phyloP scores from a whole-genome alignment of 495 filamentous ascomycete genomes.

The Aspergillus asperescens region DNA sequence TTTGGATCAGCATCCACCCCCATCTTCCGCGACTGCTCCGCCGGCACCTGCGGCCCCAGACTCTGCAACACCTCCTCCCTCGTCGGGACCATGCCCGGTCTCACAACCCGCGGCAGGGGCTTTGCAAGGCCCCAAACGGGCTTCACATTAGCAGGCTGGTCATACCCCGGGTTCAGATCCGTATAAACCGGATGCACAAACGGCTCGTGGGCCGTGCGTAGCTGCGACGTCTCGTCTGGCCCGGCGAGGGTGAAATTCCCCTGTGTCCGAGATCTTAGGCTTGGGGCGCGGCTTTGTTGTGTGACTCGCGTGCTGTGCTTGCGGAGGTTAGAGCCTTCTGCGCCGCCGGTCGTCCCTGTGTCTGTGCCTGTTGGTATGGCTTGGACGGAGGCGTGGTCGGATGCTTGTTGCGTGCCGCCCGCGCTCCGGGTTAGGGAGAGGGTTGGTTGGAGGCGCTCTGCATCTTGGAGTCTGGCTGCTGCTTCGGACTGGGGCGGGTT shows the following conservation, averaged over 20 bases:
- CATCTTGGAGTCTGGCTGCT: background rate
- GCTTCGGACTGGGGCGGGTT: too few relatives aligned
- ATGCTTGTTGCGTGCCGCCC: too few relatives aligned
- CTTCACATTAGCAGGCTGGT: constrained; percentile 34
- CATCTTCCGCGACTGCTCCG: constrained; percentile 32
- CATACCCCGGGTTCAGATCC: constrained; percentile 44
- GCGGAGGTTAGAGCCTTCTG: background rate
- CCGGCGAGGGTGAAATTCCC: constrained; percentile 38
- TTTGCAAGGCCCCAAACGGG: constrained; percentile 48
- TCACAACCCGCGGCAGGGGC: constrained; percentile 45
- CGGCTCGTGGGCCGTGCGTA: constrained; percentile 33
- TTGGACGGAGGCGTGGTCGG: too few relatives aligned
- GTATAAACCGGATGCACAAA: constrained; percentile 42
- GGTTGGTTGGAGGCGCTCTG: background rate
- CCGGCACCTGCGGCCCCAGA: constrained; percentile 26
- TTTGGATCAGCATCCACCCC: constrained; percentile 38
- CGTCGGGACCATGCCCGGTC: constrained; percentile 41
- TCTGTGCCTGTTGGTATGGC: background rate
- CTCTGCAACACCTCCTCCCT: constrained; percentile 33
- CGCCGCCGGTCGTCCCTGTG: background rate
- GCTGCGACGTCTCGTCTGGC: constrained; percentile 33
- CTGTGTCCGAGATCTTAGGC: constrained; percentile 26
- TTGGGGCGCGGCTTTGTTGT: constrained; percentile 14
- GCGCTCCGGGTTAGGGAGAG: too few relatives aligned
- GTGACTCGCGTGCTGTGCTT: background rate